A percentile compares a stretch with the other conserved stretches of the same genome.
phyloP scores from a whole-genome alignment of 495 filamentous ascomycete genomes.

The Xeromyces bisporus region DNA sequence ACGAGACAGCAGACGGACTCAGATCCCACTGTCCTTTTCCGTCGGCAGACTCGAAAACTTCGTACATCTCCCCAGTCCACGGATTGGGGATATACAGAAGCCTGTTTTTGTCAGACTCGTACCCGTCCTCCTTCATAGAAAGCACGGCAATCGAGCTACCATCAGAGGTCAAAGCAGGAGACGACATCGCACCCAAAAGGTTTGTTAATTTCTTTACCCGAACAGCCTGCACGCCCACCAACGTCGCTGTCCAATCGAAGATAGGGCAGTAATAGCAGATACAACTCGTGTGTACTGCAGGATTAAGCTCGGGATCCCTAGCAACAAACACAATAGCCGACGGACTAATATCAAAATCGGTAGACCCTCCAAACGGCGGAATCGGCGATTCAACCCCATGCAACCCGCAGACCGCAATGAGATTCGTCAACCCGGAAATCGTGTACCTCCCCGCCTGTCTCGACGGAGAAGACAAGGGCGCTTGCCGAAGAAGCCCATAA shows the following conservation, averaged over 20 bases:
- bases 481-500: conserved; percentile 45
- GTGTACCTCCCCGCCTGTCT: conserved; percentile 26
- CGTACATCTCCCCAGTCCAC: conserved; percentile 37
- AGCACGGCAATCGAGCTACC: conserved; percentile 64
- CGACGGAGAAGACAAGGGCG: conserved; percentile 20
- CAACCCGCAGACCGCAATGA: conserved; percentile 27
- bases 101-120: conserved; percentile 78
- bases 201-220: conserved; percentile 21
- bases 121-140: conserved; percentile 61
- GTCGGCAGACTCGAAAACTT: conserved; percentile 44
- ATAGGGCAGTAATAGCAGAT: conserved; percentile 46
- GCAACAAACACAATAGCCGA: conserved; percentile 61
- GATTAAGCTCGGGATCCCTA: conserved; percentile 62
- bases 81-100: conserved; percentile 50
- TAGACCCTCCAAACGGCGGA: conserved; percentile 40
- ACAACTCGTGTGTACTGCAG: conserved; percentile 67
- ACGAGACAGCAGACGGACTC: conserved; percentile 47
- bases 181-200: conserved; percentile 54
- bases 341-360: conserved; percentile 40
- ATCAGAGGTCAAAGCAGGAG: conserved; percentile 59
- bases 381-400: conserved; percentile 35
- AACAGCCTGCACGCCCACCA: conserved; percentile 8
- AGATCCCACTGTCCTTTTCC: conserved; percentile 50
- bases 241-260: conserved; percentile 31
- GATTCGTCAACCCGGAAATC: conserved; percentile 31